Conservation (phyloP, 129 eudicot species). For the Silybum marianum region DNA sequence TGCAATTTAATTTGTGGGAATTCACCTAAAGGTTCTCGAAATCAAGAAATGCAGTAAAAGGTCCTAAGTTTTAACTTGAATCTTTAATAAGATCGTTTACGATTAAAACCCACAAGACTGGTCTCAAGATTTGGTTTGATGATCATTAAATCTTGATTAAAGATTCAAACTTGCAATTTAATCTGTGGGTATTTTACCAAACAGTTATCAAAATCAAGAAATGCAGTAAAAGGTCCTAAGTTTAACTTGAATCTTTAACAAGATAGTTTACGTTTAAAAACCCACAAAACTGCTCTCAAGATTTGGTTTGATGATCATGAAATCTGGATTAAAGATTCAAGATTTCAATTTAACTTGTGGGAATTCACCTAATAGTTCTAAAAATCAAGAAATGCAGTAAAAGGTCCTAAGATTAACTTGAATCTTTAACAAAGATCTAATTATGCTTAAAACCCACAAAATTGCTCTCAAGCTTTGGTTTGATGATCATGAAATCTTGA, state of each 20-base stretch:
- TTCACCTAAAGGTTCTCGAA: background rate
- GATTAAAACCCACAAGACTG: background rate
- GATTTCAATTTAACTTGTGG: background rate
- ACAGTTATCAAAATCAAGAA: background rate
- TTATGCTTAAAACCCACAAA: background rate
- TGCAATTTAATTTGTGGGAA: background rate
- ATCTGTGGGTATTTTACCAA: background rate
- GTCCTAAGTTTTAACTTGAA: background rate
- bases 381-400: conserved; percentile 1
- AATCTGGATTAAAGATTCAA: background rate
- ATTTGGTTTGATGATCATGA: background rate
- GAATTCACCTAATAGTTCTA: background rate
- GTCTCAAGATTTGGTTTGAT: background rate
- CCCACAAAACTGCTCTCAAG: background rate
- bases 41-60: background rate
- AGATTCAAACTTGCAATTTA: background rate
- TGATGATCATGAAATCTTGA: background rate
- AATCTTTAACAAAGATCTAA: background rate
- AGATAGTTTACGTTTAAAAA: background rate
- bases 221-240: background rate
- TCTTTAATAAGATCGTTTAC: background rate
- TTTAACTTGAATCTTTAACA: background rate
- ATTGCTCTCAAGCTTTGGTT: background rate
- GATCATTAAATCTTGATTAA: background rate
- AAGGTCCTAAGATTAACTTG: background rate